Evolutionary conservation across 2,329 filamentous ascomycete species (phyloP).

Genomic region (Phaeosphaeriaceae sp.): DNA sequence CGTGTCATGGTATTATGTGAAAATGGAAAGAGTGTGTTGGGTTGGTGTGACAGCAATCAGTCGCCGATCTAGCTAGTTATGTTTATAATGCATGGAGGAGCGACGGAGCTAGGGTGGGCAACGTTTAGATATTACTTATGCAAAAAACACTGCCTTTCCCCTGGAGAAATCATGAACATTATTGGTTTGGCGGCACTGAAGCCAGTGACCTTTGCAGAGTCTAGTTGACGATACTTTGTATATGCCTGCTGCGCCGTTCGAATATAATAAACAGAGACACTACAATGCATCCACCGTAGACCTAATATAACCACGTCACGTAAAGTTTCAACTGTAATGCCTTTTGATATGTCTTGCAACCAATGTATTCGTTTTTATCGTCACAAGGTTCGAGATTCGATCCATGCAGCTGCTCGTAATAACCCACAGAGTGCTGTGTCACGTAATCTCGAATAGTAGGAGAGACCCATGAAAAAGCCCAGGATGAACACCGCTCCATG

Average conservation of each 20-base stretch:
- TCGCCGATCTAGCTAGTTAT: background rate
- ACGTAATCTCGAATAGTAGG: conserved; percentile 32
- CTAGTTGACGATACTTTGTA: too few relatives aligned
- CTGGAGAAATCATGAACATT: too few relatives aligned
- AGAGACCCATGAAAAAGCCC: conserved; percentile 46
- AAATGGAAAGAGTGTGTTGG: background rate
- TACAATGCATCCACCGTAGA: background rate
- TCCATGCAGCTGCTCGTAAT: conserved; percentile 31
- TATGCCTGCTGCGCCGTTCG: too few relatives aligned
- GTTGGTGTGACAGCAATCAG: background rate
- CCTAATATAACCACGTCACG: background rate
- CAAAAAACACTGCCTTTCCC: background rate
- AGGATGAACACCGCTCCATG: conserved; percentile 48
- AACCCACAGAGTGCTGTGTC: conserved; percentile 32
- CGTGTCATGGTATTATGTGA: background rate
- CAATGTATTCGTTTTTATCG: conserved; percentile 50
- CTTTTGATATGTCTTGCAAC: conserved; percentile 39
- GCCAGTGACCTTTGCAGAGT: too few relatives aligned
- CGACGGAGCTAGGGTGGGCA: conserved; percentile 10
- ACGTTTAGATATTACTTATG: too few relatives aligned
- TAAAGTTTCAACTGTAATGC: background rate
- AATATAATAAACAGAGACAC: background rate
- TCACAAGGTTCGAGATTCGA: conserved; percentile 43
- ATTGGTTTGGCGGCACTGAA: too few relatives aligned
- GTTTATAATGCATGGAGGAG: conserved; percentile 22